phyloP scores from a whole-genome alignment of 192 early-diverging fungal genomes.

The Backusella luteola region DNA sequence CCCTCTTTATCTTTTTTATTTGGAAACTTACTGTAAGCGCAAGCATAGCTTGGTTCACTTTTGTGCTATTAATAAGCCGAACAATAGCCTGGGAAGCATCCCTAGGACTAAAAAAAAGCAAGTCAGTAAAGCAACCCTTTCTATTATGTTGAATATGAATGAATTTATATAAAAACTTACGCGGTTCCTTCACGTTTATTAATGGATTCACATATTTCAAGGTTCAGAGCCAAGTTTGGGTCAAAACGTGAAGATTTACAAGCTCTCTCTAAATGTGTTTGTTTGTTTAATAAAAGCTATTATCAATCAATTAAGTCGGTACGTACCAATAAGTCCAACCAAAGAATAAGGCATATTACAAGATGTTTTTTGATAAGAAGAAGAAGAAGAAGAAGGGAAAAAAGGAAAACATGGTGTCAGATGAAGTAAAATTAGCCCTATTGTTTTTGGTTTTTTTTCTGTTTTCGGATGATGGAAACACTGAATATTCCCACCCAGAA shows the following conservation, averaged over 20 bases:
- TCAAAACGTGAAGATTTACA: constrained; percentile 69
- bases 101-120: constrained; percentile 50
- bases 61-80: constrained; percentile 58
- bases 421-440: neutral
- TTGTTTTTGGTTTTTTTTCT: neutral
- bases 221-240: constrained; percentile 84
- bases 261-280: constrained; percentile 43
- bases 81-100: constrained; percentile 72
- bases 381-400: neutral
- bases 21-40: constrained; percentile 55
- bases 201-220: constrained; percentile 95
- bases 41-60: constrained; percentile 54
- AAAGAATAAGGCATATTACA: neutral
- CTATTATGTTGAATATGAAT: neutral
- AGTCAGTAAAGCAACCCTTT: neutral
- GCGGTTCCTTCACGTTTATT: constrained; percentile 84
- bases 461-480: neutral
- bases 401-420: neutral
- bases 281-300: neutral
- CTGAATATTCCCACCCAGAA: neutral
- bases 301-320: neutral
- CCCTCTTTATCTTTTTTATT: neutral
- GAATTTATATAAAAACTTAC: constrained; percentile 44
- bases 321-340: neutral
- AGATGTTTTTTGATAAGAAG: neutral